Conservation (phyloP, 305 asterid species). For the Caryopteris hybrid region DNA sequence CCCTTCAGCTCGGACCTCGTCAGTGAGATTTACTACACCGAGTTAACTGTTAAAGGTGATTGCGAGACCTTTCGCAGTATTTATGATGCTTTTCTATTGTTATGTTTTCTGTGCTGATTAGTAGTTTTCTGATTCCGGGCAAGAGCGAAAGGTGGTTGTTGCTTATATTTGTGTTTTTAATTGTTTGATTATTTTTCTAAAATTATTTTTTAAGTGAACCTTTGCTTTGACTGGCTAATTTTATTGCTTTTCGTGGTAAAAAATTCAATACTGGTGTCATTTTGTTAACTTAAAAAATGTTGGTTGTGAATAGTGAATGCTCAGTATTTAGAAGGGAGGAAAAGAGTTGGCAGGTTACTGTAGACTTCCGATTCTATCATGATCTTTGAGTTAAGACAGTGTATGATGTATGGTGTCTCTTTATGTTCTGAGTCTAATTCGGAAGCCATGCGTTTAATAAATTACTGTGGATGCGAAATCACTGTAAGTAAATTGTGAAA, state of each 20-base stretch:
- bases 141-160: not conserved
- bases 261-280: not conserved
- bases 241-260: constrained; percentile 2
- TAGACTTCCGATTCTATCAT: not conserved
- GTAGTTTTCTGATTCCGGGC: not conserved
- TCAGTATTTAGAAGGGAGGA: not conserved
- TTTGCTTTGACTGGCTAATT: not conserved
- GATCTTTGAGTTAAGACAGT: not conserved
- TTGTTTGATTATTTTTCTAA: not conserved
- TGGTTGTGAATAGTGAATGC: not conserved
- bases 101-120: not conserved
- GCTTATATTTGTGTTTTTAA: not conserved
- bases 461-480: too few relatives aligned
- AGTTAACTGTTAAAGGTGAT: constrained; percentile 74
- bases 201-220: too few relatives aligned
- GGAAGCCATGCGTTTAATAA: not conserved
- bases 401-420: not conserved
- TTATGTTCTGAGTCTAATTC: not conserved
- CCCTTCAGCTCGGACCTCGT: constrained; percentile 74
- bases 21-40: constrained; percentile 72
- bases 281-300: constrained; percentile 3
- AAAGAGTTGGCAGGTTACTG: not conserved
- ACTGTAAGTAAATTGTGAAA: not conserved
- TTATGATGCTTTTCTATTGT: not conserved
- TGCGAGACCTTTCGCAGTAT: not conserved